Conservation (phyloP, 345 rosid genomes). For the Mallotus nudiflorus region DNA sequence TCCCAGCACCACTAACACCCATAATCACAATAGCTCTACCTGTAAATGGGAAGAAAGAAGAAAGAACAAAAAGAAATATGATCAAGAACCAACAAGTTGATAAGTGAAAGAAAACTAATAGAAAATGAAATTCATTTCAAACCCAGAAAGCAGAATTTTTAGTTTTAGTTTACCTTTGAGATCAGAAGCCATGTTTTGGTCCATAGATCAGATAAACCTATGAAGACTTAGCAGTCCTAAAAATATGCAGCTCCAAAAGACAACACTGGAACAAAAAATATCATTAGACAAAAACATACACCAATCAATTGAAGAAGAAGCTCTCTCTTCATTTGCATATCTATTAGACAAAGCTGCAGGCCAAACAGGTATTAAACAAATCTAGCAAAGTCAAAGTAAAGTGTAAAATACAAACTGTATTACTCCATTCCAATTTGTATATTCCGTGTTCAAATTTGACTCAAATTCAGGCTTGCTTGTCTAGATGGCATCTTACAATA, state of each 20-base stretch:
- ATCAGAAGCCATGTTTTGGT: conserved; percentile 15
- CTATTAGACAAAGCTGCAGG: neutral
- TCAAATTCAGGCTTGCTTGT: neutral
- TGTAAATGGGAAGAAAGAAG: conserved; percentile 3
- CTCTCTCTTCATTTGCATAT: neutral
- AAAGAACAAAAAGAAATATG: too few relatives aligned
- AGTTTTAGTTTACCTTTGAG: conserved; percentile 9
- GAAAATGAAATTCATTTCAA: neutral
- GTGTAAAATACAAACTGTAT: too few relatives aligned
- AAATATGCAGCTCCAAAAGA: conserved; percentile 4
- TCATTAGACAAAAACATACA: too few relatives aligned
- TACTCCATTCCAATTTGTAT: too few relatives aligned
- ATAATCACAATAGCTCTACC: conserved; percentile 57
- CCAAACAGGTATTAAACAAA: neutral
- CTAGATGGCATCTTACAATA: too few relatives aligned
- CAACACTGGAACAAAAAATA: neutral
- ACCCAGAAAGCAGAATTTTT: neutral
- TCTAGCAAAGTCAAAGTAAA: neutral
- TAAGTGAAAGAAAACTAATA: neutral
- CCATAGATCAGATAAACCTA: neutral
- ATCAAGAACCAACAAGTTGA: neutral
- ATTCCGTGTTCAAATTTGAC: too few relatives aligned
- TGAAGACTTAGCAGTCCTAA: neutral
- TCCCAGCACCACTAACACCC: conserved; percentile 83
- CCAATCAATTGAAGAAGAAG: neutral